Conservation (phyloP, 352 stramenopile genomes). For the Phytophthora melonis region DNA sequence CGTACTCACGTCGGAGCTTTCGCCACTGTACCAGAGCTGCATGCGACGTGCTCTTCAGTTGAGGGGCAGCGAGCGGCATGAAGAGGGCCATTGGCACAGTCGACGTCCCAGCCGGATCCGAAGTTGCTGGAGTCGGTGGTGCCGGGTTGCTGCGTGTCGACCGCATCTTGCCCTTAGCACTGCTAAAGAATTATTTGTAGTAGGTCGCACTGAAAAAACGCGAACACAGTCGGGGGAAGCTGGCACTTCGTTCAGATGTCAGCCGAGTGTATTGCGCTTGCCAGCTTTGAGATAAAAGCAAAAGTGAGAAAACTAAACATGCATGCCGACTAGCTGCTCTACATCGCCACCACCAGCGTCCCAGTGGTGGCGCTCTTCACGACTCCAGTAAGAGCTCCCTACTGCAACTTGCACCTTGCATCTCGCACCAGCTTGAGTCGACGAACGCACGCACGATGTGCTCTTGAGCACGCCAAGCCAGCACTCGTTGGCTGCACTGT, state of each 20-base stretch:
- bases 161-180: constrained; percentile 9
- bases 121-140: background rate
- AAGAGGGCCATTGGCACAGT: constrained; percentile 13
- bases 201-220: constrained; percentile 11
- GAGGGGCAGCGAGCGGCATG: constrained; percentile 18
- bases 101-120: background rate
- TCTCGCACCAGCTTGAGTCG: background rate
- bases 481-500: background rate
- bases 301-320: constrained; percentile 13
- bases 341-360: constrained; percentile 13
- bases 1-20: constrained; percentile 11
- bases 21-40: constrained; percentile 10
- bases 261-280: constrained; percentile 19
- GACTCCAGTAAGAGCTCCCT: constrained; percentile 2
- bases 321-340: constrained; percentile 13
- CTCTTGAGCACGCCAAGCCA: background rate
- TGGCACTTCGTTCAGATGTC: constrained; percentile 5
- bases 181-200: constrained; percentile 16
- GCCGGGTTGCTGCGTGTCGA: background rate
- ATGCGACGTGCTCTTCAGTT: constrained; percentile 24
- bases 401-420: constrained; percentile 4
- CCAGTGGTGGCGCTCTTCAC: constrained; percentile 1
- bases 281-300: background rate
- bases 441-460: constrained; percentile 1
- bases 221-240: constrained; percentile 6